Evolutionary conservation across 1,139 yeast genomes (phyloP).

Genomic region (Hanseniaspora gamundiae): DNA sequence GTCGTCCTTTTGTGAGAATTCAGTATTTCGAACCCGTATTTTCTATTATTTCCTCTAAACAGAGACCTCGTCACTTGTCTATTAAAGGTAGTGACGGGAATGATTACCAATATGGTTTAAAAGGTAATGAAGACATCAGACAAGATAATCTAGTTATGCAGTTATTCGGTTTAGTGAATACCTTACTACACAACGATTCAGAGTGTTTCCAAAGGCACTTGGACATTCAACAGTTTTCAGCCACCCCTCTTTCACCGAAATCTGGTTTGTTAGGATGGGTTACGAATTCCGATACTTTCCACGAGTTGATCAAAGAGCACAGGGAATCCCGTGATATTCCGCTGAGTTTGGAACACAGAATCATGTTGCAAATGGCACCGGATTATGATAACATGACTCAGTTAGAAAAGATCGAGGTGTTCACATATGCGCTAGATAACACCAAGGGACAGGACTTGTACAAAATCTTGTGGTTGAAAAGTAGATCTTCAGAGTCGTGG

Average conservation of each 20-base stretch:
- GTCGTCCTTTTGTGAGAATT: constrained; percentile 66
- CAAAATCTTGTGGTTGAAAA: constrained; percentile 90
- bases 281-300: constrained; percentile 93
- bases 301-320: constrained; percentile 80
- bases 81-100: constrained; percentile 87
- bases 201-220: constrained; percentile 94
- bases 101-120: constrained; percentile 65
- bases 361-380: constrained; percentile 97
- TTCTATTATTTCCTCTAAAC: constrained; percentile 89
- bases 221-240: constrained; percentile 83
- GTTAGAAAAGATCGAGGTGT: constrained; percentile 89
- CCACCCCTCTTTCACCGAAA: constrained; percentile 91
- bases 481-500: constrained; percentile 96
- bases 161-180: constrained; percentile 87
- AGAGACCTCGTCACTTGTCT: constrained; percentile 77
- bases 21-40: constrained; percentile 69
- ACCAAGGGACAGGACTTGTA: constrained; percentile 94
- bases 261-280: constrained; percentile 98
- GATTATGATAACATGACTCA: constrained; percentile 85
- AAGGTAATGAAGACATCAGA: constrained; percentile 96
- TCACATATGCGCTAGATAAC: constrained; percentile 89
- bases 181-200: constrained; percentile 76
- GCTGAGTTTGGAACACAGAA: constrained; percentile 84
- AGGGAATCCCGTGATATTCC: constrained; percentile 85
- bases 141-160: constrained; percentile 98